Evolutionary conservation across 2,329 filamentous ascomycete species (phyloP).

Genomic region (Aspergillus floridensis): DNA sequence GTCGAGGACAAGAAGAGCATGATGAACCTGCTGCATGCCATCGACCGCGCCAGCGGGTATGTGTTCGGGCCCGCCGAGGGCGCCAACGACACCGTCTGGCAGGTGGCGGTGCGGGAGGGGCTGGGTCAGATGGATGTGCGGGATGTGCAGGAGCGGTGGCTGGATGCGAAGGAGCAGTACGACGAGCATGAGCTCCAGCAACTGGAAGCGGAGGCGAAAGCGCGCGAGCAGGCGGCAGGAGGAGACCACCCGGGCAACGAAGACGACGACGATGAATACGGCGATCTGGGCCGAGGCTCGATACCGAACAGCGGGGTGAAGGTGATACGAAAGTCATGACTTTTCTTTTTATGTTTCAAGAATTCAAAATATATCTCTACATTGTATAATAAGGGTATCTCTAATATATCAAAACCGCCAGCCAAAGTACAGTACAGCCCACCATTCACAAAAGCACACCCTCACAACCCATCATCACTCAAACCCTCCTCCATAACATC

Average conservation of each 20-base stretch:
- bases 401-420: conserved; percentile 19
- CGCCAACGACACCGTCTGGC: conserved; percentile 95
- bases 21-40: conserved; percentile 83
- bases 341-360: conserved; percentile 31
- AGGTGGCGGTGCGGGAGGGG: conserved; percentile 79
- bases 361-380: conserved; percentile 16
- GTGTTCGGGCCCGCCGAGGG: conserved; percentile 88
- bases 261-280: conserved; percentile 17
- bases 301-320: conserved; percentile 66
- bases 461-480: conserved; percentile 38
- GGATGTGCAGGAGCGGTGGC: conserved; percentile 94
- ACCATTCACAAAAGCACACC: conserved; percentile 11
- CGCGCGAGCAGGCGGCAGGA: conserved; percentile 37
- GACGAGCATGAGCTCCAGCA: conserved; percentile 75
- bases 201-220: conserved; percentile 70
- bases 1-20: conserved; percentile 97
- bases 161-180: conserved; percentile 84
- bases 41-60: conserved; percentile 90
- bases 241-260: conserved; percentile 31
- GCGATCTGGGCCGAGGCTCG: conserved; percentile 29
- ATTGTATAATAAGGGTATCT: conserved; percentile 31
- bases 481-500: conserved; percentile 45
- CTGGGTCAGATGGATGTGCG: conserved; percentile 71
- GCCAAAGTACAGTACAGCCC: conserved; percentile 7
- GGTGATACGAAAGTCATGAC: conserved; percentile 60